phyloP scores from a whole-genome alignment of 148 eudicot species.

The Linanthus parryae region DNA sequence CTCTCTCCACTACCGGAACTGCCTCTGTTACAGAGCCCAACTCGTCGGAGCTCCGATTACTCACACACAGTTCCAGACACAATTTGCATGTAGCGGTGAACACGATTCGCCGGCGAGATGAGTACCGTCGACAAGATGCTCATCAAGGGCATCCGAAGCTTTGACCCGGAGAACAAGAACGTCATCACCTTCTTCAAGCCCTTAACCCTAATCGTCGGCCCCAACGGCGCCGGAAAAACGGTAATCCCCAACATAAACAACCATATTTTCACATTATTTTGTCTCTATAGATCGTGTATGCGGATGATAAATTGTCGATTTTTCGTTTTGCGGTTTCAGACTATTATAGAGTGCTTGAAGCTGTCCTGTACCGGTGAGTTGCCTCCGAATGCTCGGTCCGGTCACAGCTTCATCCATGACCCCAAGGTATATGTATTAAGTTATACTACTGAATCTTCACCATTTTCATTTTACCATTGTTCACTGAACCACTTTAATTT shows the following conservation, averaged over 20 bases:
- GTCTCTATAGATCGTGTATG: background rate
- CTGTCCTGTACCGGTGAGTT: constrained; percentile 94
- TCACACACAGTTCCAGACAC: too few relatives aligned
- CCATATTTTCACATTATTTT: background rate
- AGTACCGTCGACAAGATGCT: constrained; percentile 97
- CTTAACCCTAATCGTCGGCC: constrained; percentile 89
- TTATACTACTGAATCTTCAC: too few relatives aligned
- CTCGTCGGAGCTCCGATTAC: too few relatives aligned
- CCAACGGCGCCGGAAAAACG: constrained; percentile 97
- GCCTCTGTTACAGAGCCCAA: too few relatives aligned
- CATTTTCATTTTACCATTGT: too few relatives aligned
- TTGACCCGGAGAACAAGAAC: constrained; percentile 88
- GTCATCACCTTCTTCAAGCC: constrained; percentile 94
- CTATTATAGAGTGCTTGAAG: constrained; percentile 95
- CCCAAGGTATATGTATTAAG: constrained; percentile 61
- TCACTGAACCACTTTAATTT: too few relatives aligned
- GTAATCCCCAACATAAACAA: constrained; percentile 20
- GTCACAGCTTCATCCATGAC: constrained; percentile 96
- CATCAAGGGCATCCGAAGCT: constrained; percentile 94
- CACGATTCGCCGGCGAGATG: constrained; percentile 31
- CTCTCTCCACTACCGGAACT: too few relatives aligned
- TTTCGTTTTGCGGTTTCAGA: constrained; percentile 30
- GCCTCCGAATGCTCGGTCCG: constrained; percentile 97
- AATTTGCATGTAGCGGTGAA: too few relatives aligned
- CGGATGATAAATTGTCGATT: background rate